Evolutionary conservation across 2,329 filamentous ascomycete species (phyloP).

Genomic region (Sclerotinia glacialis): DNA sequence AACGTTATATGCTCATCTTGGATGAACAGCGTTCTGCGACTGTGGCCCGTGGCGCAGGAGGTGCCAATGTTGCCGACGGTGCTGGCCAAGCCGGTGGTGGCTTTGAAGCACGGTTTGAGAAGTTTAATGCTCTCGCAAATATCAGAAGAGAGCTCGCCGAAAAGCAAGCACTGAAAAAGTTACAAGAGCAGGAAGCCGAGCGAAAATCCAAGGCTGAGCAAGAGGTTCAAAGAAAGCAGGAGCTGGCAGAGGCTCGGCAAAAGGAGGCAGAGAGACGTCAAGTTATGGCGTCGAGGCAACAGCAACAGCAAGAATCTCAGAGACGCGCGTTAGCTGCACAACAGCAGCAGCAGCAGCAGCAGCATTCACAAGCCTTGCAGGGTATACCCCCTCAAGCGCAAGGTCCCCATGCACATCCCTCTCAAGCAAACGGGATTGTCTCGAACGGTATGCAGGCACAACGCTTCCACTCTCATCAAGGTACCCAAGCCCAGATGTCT

Average conservation of each 20-base stretch:
- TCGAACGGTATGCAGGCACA: conserved; percentile 41
- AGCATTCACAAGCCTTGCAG: conserved; percentile 30
- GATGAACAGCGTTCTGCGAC: conserved; percentile 75
- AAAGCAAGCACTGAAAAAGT: conserved; percentile 72
- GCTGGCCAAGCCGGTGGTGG: conserved; percentile 71
- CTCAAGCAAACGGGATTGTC: conserved; percentile 44
- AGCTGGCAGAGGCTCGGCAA: conserved; percentile 36
- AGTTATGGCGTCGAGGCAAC: conserved; percentile 23
- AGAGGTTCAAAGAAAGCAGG: conserved; percentile 46
- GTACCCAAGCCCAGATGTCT: conserved; percentile 61
- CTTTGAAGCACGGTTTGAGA: conserved; percentile 83
- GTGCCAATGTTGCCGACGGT: conserved; percentile 59
- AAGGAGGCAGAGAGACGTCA: conserved; percentile 37
- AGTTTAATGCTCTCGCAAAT: conserved; percentile 86
- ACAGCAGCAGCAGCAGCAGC: conserved; percentile 42
- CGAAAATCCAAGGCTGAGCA: conserved; percentile 48
- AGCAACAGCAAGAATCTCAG: conserved; percentile 40
- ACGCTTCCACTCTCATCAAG: conserved; percentile 45
- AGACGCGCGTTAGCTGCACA: conserved; percentile 42
- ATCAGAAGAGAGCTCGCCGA: conserved; percentile 78
- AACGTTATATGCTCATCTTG: conserved; percentile 88
- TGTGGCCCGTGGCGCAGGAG: conserved; percentile 54
- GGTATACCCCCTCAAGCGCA: conserved; percentile 33
- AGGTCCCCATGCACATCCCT: conserved; percentile 46
- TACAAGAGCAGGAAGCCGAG: conserved; percentile 53